Evolutionary conservation across 106 monocot species (phyloP), one percentile per base, ranked within the genome.

Genomic region (Phalaenopsis equestris): DNA sequence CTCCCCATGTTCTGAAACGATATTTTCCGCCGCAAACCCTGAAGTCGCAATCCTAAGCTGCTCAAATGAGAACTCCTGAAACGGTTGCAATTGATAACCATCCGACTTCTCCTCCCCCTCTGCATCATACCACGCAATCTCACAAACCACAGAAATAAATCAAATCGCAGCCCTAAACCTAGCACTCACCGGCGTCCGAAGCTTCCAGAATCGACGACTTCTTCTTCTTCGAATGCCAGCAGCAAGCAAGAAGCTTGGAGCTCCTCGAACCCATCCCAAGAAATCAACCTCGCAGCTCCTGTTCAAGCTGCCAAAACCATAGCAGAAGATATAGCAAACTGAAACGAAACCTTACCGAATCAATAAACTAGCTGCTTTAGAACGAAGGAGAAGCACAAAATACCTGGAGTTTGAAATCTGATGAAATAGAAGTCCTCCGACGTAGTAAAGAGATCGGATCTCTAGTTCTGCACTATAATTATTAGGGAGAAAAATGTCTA

Each of bases 1-100:
- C 85, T 94, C 94, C 30, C 94, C 94, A 4, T 92, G 94, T 86
- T 97, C 97, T 4, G 97, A 97, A 3, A 97, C 97, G 37, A 97
- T 97, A 72, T 94, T 97, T 83, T 94, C 97, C 16, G 39, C 57
- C 0, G 92, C 89, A 73, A 97, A 97, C 1, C 94, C 94, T 1
- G 94, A 89, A 1, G 97, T 97, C 7, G 97, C 97, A 37, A 94
- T 76, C 78, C 92, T 83, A 24, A 97, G 86, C 85, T 97, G 97
- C 84, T 97, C 90, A 38, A 97, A 89, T 48, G 90, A 75, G 85
- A 85, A 97, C 76, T 94, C 97, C 82, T 92, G 97, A 79, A 97
- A 97, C 6, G 77, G 30, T 21, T 86, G 97, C 86, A 94, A 82
- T 68, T 73, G 80, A 75, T 87, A 72, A 3, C 57, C 75, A 41